Base-by-base conservation (phyloP, 2,329 filamentous ascomycete genomes). In the Kalmusia sp. region DNA sequence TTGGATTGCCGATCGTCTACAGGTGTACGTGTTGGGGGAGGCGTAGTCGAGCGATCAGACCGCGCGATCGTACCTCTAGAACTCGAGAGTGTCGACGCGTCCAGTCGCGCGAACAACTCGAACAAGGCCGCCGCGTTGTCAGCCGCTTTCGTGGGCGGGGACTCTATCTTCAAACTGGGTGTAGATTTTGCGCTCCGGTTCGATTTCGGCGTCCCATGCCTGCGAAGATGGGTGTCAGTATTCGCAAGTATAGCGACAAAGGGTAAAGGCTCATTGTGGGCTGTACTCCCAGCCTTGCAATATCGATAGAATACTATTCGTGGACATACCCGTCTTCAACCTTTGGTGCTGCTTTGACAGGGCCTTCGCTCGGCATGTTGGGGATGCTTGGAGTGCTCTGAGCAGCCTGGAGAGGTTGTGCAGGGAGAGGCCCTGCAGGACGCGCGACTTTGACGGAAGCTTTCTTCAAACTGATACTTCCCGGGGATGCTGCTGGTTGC, bases 391-490 rank as follows among this genome's bases (percentile, higher is more conserved):
- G 28, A n/a, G 38, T 28, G 14, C 46, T 40, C n/a, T 35, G 6
- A 34, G 38, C 28, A n/a, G 47, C 27, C n/a, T 11, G 27, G 37
- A 40, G 64, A n/a, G n/a, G n/a, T n/a, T n/a, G n/a, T n/a, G n/a
- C n/a, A n/a, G n/a, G n/a, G n/a, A n/a, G n/a, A n/a, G n/a, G 31
- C 3, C 41, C 41, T 28, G 63, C 61, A 27, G 60, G 49, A 14
- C 62, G 35, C 6, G 68, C 63, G 1, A 71, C 60, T 54, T 65
- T 68, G 49, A 70, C 65, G 0, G 64, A 58, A 1, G 53, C 50
- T 54, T 69, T 73, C 54, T 70, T 71, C n/a, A 71, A 53, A 45
- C 58, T 68, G 31, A 70, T 38, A 4, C 41, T 57, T 19, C 57
- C 49, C 1, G 53, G 6, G 7, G 48, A 44, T 4, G 59, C 52